These are phyloP conservation scores for Acanthamoeba divionensis DNA, from an alignment of 208 protist genomes.

Conservation along the genomic window DNA sequence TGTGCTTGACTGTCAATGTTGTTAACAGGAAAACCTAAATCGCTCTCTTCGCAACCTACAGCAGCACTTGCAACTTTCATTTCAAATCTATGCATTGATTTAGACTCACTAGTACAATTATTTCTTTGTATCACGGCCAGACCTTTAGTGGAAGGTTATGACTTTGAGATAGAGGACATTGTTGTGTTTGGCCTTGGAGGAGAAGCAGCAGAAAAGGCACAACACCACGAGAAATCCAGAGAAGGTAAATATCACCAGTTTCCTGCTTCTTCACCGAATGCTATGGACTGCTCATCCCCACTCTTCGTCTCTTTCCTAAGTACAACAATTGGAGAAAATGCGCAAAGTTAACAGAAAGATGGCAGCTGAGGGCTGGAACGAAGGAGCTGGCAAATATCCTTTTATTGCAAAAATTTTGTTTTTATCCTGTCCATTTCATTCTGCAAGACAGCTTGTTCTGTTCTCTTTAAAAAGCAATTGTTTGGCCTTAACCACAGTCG, in stretches of 20 bases:
- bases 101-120: no score
- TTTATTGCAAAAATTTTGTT: neutral
- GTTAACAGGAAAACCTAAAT: no score
- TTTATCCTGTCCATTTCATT: neutral
- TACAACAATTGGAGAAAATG: constrained; percentile 2
- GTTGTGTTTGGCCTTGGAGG: constrained; percentile 32
- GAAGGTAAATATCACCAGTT: constrained; percentile 25
- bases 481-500: neutral
- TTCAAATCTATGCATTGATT: no score
- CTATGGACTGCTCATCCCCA: no score
- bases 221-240: neutral
- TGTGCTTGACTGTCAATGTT: no score
- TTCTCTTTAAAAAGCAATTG: neutral
- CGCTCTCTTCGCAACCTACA: no score
- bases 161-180: constrained; percentile 32
- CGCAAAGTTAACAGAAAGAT: constrained; percentile 29
- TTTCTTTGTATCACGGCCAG: neutral
- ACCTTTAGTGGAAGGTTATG: neutral
- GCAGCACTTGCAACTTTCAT: no score
- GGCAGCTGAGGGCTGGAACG: constrained; percentile 37
- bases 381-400: constrained; percentile 31
- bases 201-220: constrained; percentile 14
- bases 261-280: no score
- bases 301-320: neutral
- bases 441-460: neutral